A percentile compares a stretch with the other conserved stretches of the same genome.
These are phyloP conservation scores for Corylus heterophylla DNA, from an alignment of 306 rosid species.

Conservation along the genomic window DNA sequence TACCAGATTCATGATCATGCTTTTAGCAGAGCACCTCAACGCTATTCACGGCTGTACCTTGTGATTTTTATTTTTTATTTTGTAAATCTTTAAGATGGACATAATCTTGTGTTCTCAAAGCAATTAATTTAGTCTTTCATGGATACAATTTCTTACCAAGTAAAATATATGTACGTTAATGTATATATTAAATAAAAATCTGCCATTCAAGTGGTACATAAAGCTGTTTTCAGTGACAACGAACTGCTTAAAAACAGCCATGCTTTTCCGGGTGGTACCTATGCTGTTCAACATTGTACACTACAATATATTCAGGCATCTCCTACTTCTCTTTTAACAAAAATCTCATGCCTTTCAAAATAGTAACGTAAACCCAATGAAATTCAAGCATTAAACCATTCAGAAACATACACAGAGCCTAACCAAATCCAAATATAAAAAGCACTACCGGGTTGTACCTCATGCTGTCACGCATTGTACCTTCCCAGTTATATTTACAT, in stretches of 20 bases:
- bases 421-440: neutral
- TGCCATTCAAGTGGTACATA: neutral
- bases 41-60: no score
- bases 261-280: neutral
- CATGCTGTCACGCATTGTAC: neutral
- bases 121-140: neutral
- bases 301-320: neutral
- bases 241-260: neutral
- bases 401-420: neutral
- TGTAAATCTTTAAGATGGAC: no score
- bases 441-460: neutral
- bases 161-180: no score
- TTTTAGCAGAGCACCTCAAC: no score
- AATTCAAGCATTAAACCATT: neutral
- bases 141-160: neutral
- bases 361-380: neutral
- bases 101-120: neutral
- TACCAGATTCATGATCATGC: no score
- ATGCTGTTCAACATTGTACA: neutral
- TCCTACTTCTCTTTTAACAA: neutral
- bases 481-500: neutral
- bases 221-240: neutral
- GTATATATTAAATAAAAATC: no score
- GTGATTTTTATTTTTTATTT: no score
- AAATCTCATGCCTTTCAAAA: neutral